phyloP scores from a whole-genome alignment of 345 rosid genomes.

The Lumnitzera racemosa region DNA sequence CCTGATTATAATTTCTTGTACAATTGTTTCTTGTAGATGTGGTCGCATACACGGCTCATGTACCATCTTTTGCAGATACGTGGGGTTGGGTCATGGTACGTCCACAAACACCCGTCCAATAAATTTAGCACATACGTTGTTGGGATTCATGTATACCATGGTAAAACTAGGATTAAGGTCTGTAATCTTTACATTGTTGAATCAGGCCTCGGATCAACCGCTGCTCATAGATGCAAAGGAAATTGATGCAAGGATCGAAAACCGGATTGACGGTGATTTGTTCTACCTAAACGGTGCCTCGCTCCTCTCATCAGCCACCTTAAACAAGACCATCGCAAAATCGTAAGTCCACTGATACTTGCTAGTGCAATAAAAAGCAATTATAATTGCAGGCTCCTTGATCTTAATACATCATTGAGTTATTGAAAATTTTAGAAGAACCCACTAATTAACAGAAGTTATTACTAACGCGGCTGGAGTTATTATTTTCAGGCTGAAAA shows the following conservation, averaged over 20 bases:
- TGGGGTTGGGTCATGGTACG: conserved; percentile 99
- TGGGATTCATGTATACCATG: no score
- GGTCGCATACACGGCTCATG: conserved; percentile 82
- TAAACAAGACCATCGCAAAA: conserved; percentile 68
- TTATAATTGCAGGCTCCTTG: not conserved
- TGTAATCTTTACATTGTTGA: not conserved
- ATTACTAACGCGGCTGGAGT: not conserved
- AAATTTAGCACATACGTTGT: no score
- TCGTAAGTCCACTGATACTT: conserved; percentile 40
- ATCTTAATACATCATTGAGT: no score
- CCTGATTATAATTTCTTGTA: not conserved
- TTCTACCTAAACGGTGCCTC: conserved; percentile 75
- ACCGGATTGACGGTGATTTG: conserved; percentile 62
- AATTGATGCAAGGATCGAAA: conserved; percentile 62
- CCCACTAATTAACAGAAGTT: no score
- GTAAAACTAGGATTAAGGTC: no score
- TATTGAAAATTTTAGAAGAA: no score
- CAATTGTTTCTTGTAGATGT: conserved; percentile 45
- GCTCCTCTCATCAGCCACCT: conserved; percentile 68
- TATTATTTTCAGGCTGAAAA: conserved; percentile 51
- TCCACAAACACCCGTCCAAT: not conserved
- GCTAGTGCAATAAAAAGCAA: no score
- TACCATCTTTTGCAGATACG: conserved; percentile 94
- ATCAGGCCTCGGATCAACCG: conserved; percentile 80
- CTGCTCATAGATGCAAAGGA: conserved; percentile 47